phyloP scores from a whole-genome alignment of 176 grass and related monocot genomes.

The Paspalum notatum region DNA sequence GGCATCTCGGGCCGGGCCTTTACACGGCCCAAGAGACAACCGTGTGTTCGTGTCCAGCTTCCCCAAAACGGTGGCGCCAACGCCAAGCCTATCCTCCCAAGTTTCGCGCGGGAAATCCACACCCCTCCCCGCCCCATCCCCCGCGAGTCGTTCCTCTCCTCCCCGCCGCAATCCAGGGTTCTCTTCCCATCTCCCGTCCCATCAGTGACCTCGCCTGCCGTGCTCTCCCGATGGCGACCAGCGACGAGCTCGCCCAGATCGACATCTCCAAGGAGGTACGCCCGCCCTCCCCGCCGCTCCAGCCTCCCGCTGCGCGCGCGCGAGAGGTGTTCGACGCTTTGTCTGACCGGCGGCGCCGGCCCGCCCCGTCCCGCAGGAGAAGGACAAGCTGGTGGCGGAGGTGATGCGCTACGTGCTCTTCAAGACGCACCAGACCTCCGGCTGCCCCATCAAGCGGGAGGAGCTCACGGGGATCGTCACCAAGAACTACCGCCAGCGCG shows the following conservation, averaged over 20 bases:
- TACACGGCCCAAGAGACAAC: no score
- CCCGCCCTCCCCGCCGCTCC: not conserved
- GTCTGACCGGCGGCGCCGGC: not conserved
- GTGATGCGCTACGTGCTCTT: slow-evolving; percentile 86
- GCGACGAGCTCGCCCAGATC: slow-evolving; percentile 65
- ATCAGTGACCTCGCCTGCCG: not conserved
- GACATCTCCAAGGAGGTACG: slow-evolving; percentile 74
- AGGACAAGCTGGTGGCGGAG: slow-evolving; percentile 90
- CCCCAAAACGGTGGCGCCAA: no score
- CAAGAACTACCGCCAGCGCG: slow-evolving; percentile 82
- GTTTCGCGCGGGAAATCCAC: no score
- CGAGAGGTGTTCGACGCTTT: slow-evolving; percentile 38
- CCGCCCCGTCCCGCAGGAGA: slow-evolving; percentile 58
- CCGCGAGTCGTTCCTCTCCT: no score
- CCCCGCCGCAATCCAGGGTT: no score
- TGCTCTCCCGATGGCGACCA: slow-evolving; percentile 51
- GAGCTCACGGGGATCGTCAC: slow-evolving; percentile 83
- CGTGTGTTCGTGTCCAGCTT: no score
- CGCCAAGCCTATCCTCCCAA: no score
- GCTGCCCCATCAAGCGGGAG: slow-evolving; percentile 86
- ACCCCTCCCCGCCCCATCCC: no score
- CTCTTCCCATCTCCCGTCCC: not conserved
- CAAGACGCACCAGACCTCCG: slow-evolving; percentile 72
- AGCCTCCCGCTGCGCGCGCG: no score
- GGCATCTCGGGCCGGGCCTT: no score